Conservation (phyloP, 1,139 yeast genomes). For the Taphrina populina region DNA sequence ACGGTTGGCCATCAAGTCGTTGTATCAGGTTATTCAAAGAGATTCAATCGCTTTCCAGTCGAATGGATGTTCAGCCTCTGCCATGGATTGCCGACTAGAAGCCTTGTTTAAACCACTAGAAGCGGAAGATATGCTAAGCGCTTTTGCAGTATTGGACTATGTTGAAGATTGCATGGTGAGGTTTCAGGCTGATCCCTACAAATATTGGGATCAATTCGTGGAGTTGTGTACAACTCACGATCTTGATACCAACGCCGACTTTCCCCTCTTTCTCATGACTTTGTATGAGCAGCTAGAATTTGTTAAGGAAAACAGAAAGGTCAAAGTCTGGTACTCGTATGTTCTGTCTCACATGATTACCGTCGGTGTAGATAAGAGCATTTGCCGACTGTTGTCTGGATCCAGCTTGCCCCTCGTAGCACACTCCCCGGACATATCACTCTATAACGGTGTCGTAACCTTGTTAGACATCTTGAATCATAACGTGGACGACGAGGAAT, state of each 20-base stretch:
- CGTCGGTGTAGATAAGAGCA: slow-evolving; percentile 18
- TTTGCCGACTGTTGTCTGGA: not conserved
- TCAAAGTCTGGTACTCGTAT: not conserved
- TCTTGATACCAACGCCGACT: not conserved
- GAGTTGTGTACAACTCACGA: not conserved
- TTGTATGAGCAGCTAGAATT: slow-evolving; percentile 13
- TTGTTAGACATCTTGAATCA: too few species aligned
- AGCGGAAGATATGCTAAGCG: too few species aligned
- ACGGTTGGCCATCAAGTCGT: not conserved
- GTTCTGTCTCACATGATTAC: not conserved
- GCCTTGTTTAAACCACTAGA: too few species aligned
- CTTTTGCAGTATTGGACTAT: slow-evolving; percentile 2
- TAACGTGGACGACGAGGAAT: too few species aligned
- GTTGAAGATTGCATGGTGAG: slow-evolving; percentile 19
- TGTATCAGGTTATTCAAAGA: not conserved
- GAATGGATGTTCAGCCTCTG: too few species aligned
- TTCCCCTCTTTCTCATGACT: slow-evolving; percentile 2
- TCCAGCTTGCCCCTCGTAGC: not conserved
- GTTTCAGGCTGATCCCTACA: slow-evolving; percentile 26
- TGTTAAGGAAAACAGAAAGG: not conserved
- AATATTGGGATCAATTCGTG: slow-evolving; percentile 8
- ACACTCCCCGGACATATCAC: not conserved
- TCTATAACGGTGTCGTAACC: too few species aligned
- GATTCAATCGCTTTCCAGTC: slow-evolving; percentile 26
- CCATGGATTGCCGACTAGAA: too few species aligned